These are phyloP conservation scores for Fistulifera solaris DNA, from an alignment of 108 stramenopile genomes.

Conservation along the genomic window DNA sequence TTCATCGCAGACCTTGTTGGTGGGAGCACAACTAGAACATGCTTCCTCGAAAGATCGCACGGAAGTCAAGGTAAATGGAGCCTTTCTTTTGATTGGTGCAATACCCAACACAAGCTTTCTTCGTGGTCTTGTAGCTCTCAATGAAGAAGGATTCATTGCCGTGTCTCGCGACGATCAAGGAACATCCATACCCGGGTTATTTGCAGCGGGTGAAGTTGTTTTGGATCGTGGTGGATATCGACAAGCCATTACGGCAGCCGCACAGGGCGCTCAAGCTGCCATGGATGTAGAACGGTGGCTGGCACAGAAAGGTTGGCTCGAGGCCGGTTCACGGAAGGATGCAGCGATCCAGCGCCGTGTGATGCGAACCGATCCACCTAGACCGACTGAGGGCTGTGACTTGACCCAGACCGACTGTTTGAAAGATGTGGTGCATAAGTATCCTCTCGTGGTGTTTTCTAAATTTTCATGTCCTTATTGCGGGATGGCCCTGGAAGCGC, in stretches of 20 bases:
- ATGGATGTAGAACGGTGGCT: constrained; percentile 91
- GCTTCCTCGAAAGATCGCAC: constrained; percentile 36
- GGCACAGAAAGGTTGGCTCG: constrained; percentile 33
- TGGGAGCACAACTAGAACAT: constrained; percentile 25
- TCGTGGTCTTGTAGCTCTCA: constrained; percentile 8
- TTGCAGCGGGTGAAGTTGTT: constrained; percentile 86
- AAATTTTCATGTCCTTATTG: constrained; percentile 64
- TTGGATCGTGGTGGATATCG: constrained; percentile 65
- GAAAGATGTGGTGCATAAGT: constrained; percentile 28
- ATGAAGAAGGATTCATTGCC: constrained; percentile 9
- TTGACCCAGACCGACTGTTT: constrained; percentile 38
- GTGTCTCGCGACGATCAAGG: constrained; percentile 25
- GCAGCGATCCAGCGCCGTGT: too few species aligned
- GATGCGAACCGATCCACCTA: too few species aligned
- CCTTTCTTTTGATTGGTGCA: constrained; percentile 89
- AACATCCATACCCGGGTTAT: constrained; percentile 66
- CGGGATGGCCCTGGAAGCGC: constrained; percentile 54
- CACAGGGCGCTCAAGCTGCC: constrained; percentile 82
- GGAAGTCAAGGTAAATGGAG: constrained; percentile 50
- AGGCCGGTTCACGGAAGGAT: too few species aligned
- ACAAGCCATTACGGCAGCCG: constrained; percentile 85
- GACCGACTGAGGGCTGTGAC: constrained; percentile 31
- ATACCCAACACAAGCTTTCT: constrained; percentile 54
- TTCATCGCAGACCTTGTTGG: constrained; percentile 36
- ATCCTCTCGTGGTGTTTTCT: constrained; percentile 71